A percentile compares a stretch with the other conserved stretches of the same genome.
These are phyloP conservation scores for Boletus sensibilis DNA, from an alignment of 768 basidiomycete species.

Conservation along the genomic window DNA sequence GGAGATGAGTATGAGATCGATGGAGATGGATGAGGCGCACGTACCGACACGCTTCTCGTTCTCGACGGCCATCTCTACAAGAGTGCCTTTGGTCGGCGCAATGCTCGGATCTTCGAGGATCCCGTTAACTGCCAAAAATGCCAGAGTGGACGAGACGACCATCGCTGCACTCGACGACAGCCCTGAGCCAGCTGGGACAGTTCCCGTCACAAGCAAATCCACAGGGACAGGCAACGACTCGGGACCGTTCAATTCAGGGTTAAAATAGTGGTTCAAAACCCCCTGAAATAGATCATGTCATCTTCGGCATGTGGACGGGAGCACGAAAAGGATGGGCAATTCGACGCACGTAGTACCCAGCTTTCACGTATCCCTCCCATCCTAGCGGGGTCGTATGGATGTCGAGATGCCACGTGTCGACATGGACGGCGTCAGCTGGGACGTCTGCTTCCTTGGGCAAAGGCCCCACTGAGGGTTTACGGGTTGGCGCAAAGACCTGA, in stretches of 20 bases:
- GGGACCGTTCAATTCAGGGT: constrained; percentile 13
- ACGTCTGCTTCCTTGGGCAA: constrained; percentile 33
- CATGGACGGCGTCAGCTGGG: constrained; percentile 35
- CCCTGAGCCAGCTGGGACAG: constrained; percentile 84
- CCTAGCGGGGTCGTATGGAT: constrained; percentile 61
- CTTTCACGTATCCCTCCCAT: constrained; percentile 90
- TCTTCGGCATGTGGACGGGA: neutral
- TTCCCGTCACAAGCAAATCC: constrained; percentile 76
- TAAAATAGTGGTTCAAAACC: constrained; percentile 63
- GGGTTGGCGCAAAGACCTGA: constrained; percentile 56
- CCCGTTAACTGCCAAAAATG: constrained; percentile 75
- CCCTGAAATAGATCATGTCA: constrained; percentile 41
- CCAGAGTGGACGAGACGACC: constrained; percentile 83
- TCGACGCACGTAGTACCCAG: constrained; percentile 70
- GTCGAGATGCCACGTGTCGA: constrained; percentile 67
- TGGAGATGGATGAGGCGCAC: constrained; percentile 3
- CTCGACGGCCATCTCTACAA: constrained; percentile 79
- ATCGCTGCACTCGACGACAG: constrained; percentile 87
- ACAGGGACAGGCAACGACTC: constrained; percentile 50
- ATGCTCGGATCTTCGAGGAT: constrained; percentile 40
- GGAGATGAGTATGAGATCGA: neutral
- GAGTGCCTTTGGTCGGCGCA: constrained; percentile 54
- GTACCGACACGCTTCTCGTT: constrained; percentile 81
- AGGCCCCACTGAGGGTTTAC: constrained; percentile 25
- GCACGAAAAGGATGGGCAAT: neutral